These are phyloP conservation scores for Coccomyxa sp. DNA, from an alignment of 139 green algal genomes.

Conservation along the genomic window DNA sequence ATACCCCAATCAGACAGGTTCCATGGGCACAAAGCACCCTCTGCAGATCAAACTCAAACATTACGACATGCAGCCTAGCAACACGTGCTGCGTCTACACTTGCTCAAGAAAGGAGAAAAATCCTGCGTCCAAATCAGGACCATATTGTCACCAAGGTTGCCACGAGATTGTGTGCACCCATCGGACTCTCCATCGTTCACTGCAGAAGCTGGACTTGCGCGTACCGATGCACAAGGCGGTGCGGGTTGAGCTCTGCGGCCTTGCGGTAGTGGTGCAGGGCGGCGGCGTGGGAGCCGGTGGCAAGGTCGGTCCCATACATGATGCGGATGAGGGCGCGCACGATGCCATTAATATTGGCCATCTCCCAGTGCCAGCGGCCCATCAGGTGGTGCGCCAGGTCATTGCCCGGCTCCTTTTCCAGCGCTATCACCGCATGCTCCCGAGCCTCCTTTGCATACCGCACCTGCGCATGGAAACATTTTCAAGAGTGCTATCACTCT, in stretches of 20 bases:
- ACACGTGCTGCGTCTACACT: background rate
- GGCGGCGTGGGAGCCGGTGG: constrained; percentile 44
- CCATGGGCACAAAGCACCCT: background rate
- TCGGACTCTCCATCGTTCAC: background rate
- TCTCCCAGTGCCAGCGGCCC: constrained; percentile 68
- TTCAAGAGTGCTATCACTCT: background rate
- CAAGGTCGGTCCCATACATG: constrained; percentile 52
- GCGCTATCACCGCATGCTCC: background rate
- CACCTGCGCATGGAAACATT: background rate
- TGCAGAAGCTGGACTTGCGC: background rate
- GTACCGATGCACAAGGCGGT: constrained; percentile 47
- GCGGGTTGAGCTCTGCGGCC: constrained; percentile 48
- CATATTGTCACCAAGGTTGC: too few species aligned
- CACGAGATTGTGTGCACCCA: too few species aligned
- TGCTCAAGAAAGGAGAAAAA: background rate
- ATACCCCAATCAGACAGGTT: background rate
- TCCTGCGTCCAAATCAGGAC: background rate
- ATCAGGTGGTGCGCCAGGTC: constrained; percentile 79
- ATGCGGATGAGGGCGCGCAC: constrained; percentile 55
- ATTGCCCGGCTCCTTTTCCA: constrained; percentile 37
- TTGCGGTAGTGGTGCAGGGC: constrained; percentile 51
- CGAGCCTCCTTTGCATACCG: constrained; percentile 14
- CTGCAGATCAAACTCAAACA: background rate
- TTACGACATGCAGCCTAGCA: background rate
- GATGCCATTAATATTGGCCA: constrained; percentile 57